Base-by-base conservation (phyloP, 73 alveolate genomes). In the Blepharisma japonicum region DNA sequence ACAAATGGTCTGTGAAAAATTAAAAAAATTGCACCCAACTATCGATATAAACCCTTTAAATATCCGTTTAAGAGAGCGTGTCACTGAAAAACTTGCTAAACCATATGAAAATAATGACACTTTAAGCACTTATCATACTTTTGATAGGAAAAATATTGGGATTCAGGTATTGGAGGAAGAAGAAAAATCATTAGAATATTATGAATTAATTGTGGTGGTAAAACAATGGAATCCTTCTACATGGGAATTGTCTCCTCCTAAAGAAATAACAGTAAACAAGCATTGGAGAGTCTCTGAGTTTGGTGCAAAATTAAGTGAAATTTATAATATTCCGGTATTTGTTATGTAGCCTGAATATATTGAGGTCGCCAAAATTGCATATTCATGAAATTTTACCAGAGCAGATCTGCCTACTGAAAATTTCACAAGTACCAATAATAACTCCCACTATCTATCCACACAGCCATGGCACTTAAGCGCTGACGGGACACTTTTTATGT, bases 211-310 rank as follows among this genome's bases (percentile, higher is more conserved):
- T 18, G 46, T 61, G 14, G 14, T 14, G 0, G 74, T 61, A 14
- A 61, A 61, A 61, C 18, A 14, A 14, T 61, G 74, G 74, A 20
- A 61, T 5, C 74, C 74, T 8, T 14, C 49, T 25, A 61, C 74
- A 8, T 61, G 74, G 74, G 74, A 61, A 61, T 39, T 61, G 50
- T 61, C 74, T 1, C 6, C n/a, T 20, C 50, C 74, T 61, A 14
- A 18, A 14, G 74, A 61, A 25, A 20, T 61, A 8, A 61, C 23
- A 14, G 11, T 61, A 61, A 61, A 61, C 5, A 61, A 61, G 47
- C 14, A 61, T 39, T 39, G 14, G 14, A 14, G 74, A 5, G 23
- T 20, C 4, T 9, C 14, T 25, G 74, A 61, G 18, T 25, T 61
- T 8, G 74, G 74, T 14, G 49, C 46, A 8, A 18, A 25, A 2